phyloP scores from a whole-genome alignment of 495 filamentous ascomycete species.

The Neurospora tetrasperma region DNA sequence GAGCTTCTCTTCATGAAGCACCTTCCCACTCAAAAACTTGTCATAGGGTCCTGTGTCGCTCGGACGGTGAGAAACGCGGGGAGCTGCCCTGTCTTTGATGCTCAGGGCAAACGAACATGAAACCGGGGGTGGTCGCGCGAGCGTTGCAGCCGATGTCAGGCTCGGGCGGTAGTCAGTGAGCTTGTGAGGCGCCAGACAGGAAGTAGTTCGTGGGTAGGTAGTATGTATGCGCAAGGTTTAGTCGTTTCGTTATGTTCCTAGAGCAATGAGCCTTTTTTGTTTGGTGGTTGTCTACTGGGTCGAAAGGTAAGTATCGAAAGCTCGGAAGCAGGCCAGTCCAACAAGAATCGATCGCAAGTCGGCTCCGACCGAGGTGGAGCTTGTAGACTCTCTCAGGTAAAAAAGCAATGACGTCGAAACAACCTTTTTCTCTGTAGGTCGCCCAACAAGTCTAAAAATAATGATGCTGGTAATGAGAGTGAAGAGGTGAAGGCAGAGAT shows the following conservation, averaged over 20 bases:
- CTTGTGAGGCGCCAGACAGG: background rate
- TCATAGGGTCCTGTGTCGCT: background rate
- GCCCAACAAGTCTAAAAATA: background rate
- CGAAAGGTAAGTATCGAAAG: background rate
- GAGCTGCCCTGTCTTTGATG: slow-evolving; percentile 4
- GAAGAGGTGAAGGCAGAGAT: background rate
- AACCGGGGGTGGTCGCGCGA: slow-evolving; percentile 8
- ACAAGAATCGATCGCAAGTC: background rate
- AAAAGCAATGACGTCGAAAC: background rate
- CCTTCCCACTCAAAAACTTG: background rate
- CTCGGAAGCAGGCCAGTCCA: background rate
- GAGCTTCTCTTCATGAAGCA: background rate
- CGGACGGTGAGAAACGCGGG: slow-evolving; percentile 3
- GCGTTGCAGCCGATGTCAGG: slow-evolving; percentile 10
- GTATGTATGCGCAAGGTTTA: background rate
- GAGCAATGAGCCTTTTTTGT: background rate
- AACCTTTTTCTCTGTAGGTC: background rate
- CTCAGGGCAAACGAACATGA: slow-evolving; percentile 14
- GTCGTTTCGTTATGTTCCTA: background rate
- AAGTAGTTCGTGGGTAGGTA: background rate
- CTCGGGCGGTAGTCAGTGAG: background rate
- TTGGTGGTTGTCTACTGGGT: background rate
- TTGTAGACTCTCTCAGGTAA: background rate
- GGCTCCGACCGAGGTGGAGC: background rate
- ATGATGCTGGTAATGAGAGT: background rate